phyloP scores from a whole-genome alignment of 768 basidiomycete species.

The Cubamyces lactineus region DNA sequence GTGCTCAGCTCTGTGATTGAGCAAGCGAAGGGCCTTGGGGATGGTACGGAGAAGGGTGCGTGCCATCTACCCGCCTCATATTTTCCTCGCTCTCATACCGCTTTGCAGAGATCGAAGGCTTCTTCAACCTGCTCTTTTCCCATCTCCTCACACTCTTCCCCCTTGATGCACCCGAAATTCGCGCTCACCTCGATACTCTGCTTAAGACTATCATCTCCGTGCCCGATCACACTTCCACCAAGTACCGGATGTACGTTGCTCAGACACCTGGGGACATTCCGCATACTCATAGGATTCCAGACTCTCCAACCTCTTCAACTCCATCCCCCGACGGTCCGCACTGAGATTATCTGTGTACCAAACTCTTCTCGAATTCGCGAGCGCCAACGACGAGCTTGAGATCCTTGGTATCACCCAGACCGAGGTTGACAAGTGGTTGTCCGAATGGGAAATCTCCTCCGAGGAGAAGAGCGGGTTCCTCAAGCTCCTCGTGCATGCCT shows the following conservation, averaged over 20 bases:
- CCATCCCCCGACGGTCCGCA: conserved; percentile 65
- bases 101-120: conserved; percentile 75
- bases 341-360: conserved; percentile 66
- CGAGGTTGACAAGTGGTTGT: conserved; percentile 76
- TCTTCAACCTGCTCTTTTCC: conserved; percentile 81
- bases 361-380: conserved; percentile 62
- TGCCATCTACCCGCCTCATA: conserved; percentile 2
- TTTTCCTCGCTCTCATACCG: conserved; percentile 1
- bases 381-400: conserved; percentile 62
- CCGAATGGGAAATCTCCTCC: conserved; percentile 69
- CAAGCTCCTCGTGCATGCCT: conserved; percentile 62
- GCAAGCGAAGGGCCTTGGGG: conserved; percentile 70
- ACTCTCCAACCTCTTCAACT: conserved; percentile 82
- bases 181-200: conserved; percentile 51
- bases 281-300: conserved; percentile 40
- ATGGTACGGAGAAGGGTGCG: conserved; percentile 78
- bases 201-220: conserved; percentile 59
- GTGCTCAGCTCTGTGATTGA: conserved; percentile 62
- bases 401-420: conserved; percentile 59
- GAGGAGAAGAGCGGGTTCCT: conserved; percentile 70
- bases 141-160: conserved; percentile 69
- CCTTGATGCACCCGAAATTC: conserved; percentile 56
- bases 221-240: conserved; percentile 56
- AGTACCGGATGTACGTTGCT: conserved; percentile 73
- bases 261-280: neutral